Evolutionary conservation across 202 grass and related monocot genomes (phyloP), one percentile per base, ranked within the genome.

Genomic region (Panicum virgatum): DNA sequence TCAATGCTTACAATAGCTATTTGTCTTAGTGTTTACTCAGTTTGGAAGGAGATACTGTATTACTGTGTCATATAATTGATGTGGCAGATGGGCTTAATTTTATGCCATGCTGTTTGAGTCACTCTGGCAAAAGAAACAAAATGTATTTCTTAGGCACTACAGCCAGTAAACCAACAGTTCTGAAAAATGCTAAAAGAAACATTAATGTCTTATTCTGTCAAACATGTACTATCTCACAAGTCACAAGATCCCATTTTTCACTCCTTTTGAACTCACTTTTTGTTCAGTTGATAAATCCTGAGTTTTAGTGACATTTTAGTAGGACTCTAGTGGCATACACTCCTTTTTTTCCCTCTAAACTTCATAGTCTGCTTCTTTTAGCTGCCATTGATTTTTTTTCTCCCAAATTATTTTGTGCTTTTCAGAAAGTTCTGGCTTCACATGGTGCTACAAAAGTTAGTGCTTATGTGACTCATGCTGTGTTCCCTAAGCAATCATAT

Each of bases 391-490:
- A 56, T 57, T 62, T 50, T 51, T 4, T 51, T 4, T 5, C 11
- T 2, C 4, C 9, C 16, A 11, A 61, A 14, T 76, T 27, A 0
- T 54, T 0, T 64, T 45, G 3, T 84, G 6, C 79, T 77, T 40
- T 80, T 58, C 64, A 96, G 92, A 98, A 98, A 91, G 96, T 93
- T 78, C 81, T 98, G 69, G 85, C 90, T 73, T 71, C 80, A 58
- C 88, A 98, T 58, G 96, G 96, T 48, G 96, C 96, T 40, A 58
- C 84, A 71, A 95, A 95, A 89, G 92, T 98, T 65, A 98, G 96
- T 59, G 92, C 96, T 26, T 98, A 96, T 83, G 96, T 98, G 32
- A 98, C 96, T 83, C 96, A 98, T 86, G 96, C 89, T 69, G 92
- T 98, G 42, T 98, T 98, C 78, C 96, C 96, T 4, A 91, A 95